phyloP scores from a whole-genome alignment of 805 yeast species.

The Komagataella ulmi region DNA sequence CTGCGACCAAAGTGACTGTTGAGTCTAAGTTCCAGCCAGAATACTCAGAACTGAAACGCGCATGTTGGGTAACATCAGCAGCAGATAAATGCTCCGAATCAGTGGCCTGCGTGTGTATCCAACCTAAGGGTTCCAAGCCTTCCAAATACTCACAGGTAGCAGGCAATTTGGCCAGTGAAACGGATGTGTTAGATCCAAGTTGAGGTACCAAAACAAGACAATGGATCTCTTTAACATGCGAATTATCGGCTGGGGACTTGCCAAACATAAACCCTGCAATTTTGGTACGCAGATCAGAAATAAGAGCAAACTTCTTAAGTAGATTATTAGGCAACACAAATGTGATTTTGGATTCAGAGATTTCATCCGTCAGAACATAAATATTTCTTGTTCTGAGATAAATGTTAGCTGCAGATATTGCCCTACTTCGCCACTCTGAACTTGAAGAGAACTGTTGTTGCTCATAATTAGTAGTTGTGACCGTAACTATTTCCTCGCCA shows the following conservation, averaged over 20 bases:
- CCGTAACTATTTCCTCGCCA: constrained; percentile 92
- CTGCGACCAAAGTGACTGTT: constrained; percentile 46
- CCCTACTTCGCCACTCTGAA: constrained; percentile 85
- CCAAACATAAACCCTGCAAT: constrained; percentile 79
- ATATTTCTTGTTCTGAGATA: constrained; percentile 65
- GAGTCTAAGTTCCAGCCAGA: constrained; percentile 23
- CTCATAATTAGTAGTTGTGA: constrained; percentile 82
- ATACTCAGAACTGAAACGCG: constrained; percentile 22
- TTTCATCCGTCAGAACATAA: constrained; percentile 56
- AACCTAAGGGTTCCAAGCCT: constrained; percentile 73
- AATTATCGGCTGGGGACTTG: constrained; percentile 57
- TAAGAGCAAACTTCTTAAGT: constrained; percentile 61
- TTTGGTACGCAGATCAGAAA: constrained; percentile 71
- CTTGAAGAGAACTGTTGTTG: constrained; percentile 72
- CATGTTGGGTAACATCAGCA: constrained; percentile 53
- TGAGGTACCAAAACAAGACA: constrained; percentile 80
- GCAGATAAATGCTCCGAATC: constrained; percentile 56
- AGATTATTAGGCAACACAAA: constrained; percentile 77
- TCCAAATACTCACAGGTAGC: constrained; percentile 21
- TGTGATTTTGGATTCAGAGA: constrained; percentile 37
- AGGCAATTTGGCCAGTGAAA: constrained; percentile 18
- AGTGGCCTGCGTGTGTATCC: constrained; percentile 83
- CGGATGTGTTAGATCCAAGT: constrained; percentile 60
- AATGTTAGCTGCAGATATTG: constrained; percentile 63
- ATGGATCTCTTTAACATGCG: constrained; percentile 63